Evolutionary conservation across 2,329 filamentous ascomycete genomes (phyloP).

Genomic region (Fusarium circinatum): DNA sequence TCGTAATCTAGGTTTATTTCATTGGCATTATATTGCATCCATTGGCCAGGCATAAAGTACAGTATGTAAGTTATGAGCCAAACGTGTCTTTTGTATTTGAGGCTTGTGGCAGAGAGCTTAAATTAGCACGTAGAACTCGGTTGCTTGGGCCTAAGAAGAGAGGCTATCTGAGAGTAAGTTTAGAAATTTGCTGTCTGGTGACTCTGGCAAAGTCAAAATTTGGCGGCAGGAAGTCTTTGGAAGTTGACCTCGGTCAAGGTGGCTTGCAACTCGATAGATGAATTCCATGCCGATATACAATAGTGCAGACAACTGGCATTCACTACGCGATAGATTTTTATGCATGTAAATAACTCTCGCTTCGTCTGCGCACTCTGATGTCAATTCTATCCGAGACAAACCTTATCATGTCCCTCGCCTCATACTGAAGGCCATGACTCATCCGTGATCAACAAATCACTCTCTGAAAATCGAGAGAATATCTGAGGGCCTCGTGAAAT

Average conservation of each 20-base stretch:
- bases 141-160: background rate
- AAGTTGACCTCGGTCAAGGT: fast-evolving
- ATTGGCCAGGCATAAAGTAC: fast-evolving
- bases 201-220: background rate
- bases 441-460: fast-evolving
- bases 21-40: fast-evolving
- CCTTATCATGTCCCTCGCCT: fast-evolving
- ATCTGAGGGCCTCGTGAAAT: fast-evolving
- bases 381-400: background rate
- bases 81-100: background rate
- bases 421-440: background rate
- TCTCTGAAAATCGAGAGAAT: fast-evolving
- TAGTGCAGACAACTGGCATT: fast-evolving
- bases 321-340: fast-evolving
- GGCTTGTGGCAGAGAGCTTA: background rate
- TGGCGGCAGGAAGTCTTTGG: background rate
- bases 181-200: background rate
- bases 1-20: background rate
- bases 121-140: background rate
- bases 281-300: background rate
- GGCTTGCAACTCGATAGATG: background rate
- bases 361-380: fast-evolving
- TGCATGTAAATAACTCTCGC: fast-evolving
- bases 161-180: background rate
- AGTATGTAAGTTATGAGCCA: background rate